phyloP scores from a whole-genome alignment of 2,329 filamentous ascomycete species.

The Triangularia verruculosa region DNA sequence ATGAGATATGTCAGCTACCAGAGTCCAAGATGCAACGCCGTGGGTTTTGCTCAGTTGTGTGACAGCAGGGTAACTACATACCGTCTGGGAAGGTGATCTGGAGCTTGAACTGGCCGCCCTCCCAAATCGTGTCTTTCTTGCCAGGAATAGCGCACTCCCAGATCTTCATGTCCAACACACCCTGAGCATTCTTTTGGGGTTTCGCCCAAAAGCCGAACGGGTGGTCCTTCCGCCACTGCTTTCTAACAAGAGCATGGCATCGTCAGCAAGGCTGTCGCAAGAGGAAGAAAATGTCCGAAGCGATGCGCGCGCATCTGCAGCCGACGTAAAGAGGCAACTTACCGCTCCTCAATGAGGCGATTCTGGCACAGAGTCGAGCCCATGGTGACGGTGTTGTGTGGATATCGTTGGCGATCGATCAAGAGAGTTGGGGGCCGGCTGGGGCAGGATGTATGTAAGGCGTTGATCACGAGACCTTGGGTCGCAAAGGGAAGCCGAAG shows the following conservation, averaged over 20 bases:
- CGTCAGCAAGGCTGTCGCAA: slow-evolving; percentile 15
- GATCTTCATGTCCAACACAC: slow-evolving; percentile 84
- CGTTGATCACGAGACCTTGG: background rate
- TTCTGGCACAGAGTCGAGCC: slow-evolving; percentile 66
- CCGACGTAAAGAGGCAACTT: slow-evolving; percentile 33
- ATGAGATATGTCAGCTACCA: slow-evolving; percentile 21
- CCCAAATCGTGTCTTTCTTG: slow-evolving; percentile 96
- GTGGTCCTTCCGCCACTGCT: slow-evolving; percentile 95
- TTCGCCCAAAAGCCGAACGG: slow-evolving; percentile 97
- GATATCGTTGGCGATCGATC: background rate
- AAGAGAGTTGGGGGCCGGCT: background rate
- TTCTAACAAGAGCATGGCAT: slow-evolving; percentile 51
- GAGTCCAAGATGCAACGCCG: background rate
- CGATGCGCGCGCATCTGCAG: background rate
- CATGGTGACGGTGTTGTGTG: background rate
- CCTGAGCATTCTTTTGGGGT: slow-evolving; percentile 73
- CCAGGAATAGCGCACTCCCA: slow-evolving; percentile 98
- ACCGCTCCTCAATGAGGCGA: slow-evolving; percentile 85
- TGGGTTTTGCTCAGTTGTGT: background rate
- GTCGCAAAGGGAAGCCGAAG: background rate
- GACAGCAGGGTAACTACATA: slow-evolving; percentile 40
- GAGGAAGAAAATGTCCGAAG: background rate
- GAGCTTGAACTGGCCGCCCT: slow-evolving; percentile 94
- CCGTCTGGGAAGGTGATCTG: slow-evolving; percentile 91
- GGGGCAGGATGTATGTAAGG: background rate